Evolutionary conservation across 371 early-diverging fungal species (phyloP), one percentile per base, ranked within the genome.

Genomic region (Apophysomyces trapeziformis): DNA sequence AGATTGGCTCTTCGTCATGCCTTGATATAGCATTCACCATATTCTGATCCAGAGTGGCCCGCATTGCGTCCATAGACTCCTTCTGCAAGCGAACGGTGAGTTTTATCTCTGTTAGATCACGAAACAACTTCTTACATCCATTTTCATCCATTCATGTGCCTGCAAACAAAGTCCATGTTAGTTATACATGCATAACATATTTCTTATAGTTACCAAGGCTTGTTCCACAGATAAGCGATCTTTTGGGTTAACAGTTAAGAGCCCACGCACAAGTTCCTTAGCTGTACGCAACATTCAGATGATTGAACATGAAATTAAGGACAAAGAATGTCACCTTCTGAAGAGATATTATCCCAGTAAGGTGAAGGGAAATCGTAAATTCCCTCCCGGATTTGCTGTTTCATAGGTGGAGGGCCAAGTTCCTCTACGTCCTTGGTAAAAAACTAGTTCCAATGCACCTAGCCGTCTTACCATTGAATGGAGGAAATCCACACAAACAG

Each of bases 401-500:
- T 68, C 76, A 77, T 73, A 0, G 71, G 61, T 7, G 68, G 65
- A 2, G 71, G 70, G 0, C 37, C 68, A 2, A 57, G 38, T 13
- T 68, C 71, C n/a, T 72, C 70, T 70, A 45, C 7, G 41, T n/a
- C 41, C 1, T 45, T 67, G 26, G 6, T 26, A 26, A 26, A 26
- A 26, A 2, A 2, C 3, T 26, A 26, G 32, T 26, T 26, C 32
- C 32, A 26, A 26, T 26, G 32, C 32, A 26, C 32, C 32, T 26
- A 26, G 32, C 32, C 32, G 32, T 26, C 78, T 61, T 80, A 82
- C 83, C 86, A 57, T 83, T 83, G 71, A 99, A 99, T 14, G 99
- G 99, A 3, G 98, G 96, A 71, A 88, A 93, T 2, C 98, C 99
- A 77, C 94, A 96, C 2, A 98, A 78, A 73, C 98, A 92, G 61